A percentile compares a stretch with the other conserved stretches of the same genome.
Evolutionary conservation across 2,329 filamentous ascomycete genomes (phyloP).

Genomic region (Sclerotinia minor): DNA sequence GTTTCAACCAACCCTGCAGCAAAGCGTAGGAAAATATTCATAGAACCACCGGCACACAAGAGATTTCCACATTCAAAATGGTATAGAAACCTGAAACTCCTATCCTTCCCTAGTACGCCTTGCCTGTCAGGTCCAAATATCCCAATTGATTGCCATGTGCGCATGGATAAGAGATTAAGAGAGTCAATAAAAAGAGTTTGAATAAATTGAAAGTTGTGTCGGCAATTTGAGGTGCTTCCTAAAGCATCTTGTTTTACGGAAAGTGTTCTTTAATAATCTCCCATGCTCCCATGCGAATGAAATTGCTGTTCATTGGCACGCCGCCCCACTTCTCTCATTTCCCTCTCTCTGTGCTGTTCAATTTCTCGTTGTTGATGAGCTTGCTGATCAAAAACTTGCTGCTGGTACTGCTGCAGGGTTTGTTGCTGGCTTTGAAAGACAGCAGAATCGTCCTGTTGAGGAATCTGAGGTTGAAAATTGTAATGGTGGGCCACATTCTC

Average conservation of each 20-base stretch:
- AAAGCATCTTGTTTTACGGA: not conserved
- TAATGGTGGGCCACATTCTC: not conserved
- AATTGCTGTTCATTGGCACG: not conserved
- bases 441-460: not conserved
- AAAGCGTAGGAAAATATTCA: not conserved
- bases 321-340: not conserved
- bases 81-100: constrained; percentile 3
- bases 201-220: not conserved
- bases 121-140: constrained; percentile 18
- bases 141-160: not conserved
- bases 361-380: not conserved
- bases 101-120: constrained; percentile 4
- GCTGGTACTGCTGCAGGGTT: not conserved
- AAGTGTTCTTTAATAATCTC: not conserved
- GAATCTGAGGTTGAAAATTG: not conserved
- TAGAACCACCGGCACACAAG: not conserved
- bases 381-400: not conserved
- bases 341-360: not conserved
- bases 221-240: constrained; percentile 11
- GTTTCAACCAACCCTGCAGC: not conserved
- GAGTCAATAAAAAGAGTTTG: constrained; percentile 9
- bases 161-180: not conserved
- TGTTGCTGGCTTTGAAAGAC: not conserved
- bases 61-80: constrained; percentile 10
- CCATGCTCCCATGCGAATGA: not conserved